A percentile compares a stretch with the other conserved stretches of the same genome.
Evolutionary conservation across 495 filamentous ascomycete genomes (phyloP).

Genomic region (Xylaria acuta): DNA sequence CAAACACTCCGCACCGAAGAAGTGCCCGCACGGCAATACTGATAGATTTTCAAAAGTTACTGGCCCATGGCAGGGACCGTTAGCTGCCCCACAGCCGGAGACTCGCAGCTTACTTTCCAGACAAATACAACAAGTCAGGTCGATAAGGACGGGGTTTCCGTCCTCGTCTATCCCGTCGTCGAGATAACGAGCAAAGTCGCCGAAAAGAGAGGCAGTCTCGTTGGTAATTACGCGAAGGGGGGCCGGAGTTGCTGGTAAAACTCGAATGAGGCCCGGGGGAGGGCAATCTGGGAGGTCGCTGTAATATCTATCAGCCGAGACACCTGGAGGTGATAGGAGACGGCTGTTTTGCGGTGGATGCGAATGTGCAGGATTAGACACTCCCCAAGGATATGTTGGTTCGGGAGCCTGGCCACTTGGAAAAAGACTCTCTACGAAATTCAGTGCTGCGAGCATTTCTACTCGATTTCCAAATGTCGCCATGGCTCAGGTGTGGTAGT

Average conservation of each 20-base stretch:
- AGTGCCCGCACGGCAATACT: slow-evolving; percentile 36
- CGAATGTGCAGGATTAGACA: neutral
- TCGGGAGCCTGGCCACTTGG: neutral
- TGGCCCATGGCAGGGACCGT: slow-evolving; percentile 19
- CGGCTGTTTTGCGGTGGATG: neutral
- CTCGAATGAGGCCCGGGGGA: slow-evolving; percentile 39
- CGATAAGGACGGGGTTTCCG: slow-evolving; percentile 51
- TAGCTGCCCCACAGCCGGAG: slow-evolving; percentile 32
- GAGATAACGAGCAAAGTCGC: slow-evolving; percentile 78
- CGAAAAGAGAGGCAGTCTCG: slow-evolving; percentile 68
- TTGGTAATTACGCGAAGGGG: slow-evolving; percentile 63
- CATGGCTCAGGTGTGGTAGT: neutral
- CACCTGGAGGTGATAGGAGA: neutral
- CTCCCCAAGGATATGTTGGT: neutral
- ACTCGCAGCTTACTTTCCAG: slow-evolving; percentile 31
- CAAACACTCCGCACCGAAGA: slow-evolving; percentile 25
- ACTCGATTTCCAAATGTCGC: neutral
- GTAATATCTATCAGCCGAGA: slow-evolving; percentile 28
- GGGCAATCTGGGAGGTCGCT: slow-evolving; percentile 63
- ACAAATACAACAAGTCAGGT: slow-evolving; percentile 32
- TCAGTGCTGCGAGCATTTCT: neutral
- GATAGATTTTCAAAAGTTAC: neutral
- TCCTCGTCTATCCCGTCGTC: slow-evolving; percentile 78
- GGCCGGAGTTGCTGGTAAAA: slow-evolving; percentile 61
- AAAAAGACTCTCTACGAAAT: slow-evolving; percentile 10